A percentile compares a stretch with the other conserved stretches of the same genome.
These are phyloP conservation scores for Letharia columbiana DNA, from an alignment of 495 filamentous ascomycete species.

Conservation along the genomic window DNA sequence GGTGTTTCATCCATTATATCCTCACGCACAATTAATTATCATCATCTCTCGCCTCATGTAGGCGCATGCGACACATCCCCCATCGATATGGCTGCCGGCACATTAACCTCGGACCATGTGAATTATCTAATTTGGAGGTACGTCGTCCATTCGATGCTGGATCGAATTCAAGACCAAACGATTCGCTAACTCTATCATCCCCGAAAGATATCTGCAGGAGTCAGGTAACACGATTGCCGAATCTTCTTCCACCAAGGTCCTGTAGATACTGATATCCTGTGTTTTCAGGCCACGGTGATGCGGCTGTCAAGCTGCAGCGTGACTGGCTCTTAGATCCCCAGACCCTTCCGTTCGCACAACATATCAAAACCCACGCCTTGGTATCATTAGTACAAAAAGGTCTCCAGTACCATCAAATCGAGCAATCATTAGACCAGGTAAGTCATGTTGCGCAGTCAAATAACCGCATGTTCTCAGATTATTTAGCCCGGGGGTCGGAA, in stretches of 20 bases:
- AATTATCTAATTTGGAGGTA: conserved; percentile 99
- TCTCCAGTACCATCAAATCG: conserved; percentile 62
- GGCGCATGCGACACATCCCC: conserved; percentile 11
- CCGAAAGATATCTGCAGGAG: conserved; percentile 74
- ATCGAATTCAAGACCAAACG: not conserved
- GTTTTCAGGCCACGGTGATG: conserved; percentile 48
- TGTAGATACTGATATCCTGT: conserved; percentile 16
- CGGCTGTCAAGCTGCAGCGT: conserved; percentile 71
- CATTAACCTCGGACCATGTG: conserved; percentile 82
- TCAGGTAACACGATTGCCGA: conserved; percentile 55
- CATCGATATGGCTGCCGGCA: conserved; percentile 40
- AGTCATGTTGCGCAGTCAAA: conserved; percentile 23
- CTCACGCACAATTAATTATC: not conserved
- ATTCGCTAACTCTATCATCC: conserved; percentile 30
- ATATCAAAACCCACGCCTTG: conserved; percentile 67
- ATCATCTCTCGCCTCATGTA: conserved; percentile 11
- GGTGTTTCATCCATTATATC: conserved; percentile 5
- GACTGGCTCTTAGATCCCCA: conserved; percentile 67
- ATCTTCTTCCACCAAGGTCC: not conserved
- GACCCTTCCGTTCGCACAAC: conserved; percentile 63
- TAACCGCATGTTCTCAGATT: not conserved
- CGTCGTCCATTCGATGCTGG: conserved; percentile 36
- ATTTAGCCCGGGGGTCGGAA: conserved; percentile 13
- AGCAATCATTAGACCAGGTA: conserved; percentile 55
- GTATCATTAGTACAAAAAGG: conserved; percentile 70